Percentiles rank a stretch among this genome's conserved stretches.
Conservation (phyloP, 2,329 filamentous ascomycete genomes). For the Fusarium sp. region DNA sequence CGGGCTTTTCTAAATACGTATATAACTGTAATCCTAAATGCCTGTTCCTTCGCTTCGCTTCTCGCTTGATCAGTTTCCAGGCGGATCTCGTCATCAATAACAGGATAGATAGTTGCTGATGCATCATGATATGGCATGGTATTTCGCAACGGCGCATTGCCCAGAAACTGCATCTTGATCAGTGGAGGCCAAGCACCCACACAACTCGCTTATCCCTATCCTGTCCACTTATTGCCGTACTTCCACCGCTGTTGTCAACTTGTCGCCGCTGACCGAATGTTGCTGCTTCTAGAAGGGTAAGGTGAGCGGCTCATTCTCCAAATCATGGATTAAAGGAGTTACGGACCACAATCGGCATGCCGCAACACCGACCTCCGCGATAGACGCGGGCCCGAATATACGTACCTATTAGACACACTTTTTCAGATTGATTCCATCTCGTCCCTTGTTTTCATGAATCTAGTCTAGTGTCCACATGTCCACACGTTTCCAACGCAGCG, state of each 20-base stretch:
- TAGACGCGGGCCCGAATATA: neutral
- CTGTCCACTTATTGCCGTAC: constrained; percentile 28
- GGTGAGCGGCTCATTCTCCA: neutral
- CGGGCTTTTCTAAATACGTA: constrained; percentile 8
- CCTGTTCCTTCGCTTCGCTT: neutral
- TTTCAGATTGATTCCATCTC: constrained; percentile 23
- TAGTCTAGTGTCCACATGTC: neutral
- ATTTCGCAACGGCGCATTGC: constrained; percentile 1
- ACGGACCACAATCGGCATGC: constrained; percentile 20
- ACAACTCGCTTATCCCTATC: constrained; percentile 3
- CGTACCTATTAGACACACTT: neutral
- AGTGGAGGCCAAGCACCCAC: constrained; percentile 25
- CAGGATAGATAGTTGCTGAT: constrained; percentile 9
- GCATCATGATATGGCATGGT: constrained; percentile 16
- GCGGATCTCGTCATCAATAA: constrained; percentile 25
- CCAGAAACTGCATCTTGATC: constrained; percentile 9
- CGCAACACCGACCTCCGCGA: constrained; percentile 35
- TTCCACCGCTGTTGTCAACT: constrained; percentile 28
- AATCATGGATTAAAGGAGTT: constrained; percentile 1
- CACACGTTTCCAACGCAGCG: constrained; percentile 22
- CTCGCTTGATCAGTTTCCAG: neutral
- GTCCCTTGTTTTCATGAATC: neutral
- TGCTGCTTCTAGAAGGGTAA: constrained; percentile 36
- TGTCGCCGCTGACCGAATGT: constrained; percentile 33
- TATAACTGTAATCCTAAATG: neutral